Evolutionary conservation across 2,329 filamentous ascomycete genomes (phyloP), one percentile per base, ranked within the genome.

Genomic region (Delphinella strobiligena): DNA sequence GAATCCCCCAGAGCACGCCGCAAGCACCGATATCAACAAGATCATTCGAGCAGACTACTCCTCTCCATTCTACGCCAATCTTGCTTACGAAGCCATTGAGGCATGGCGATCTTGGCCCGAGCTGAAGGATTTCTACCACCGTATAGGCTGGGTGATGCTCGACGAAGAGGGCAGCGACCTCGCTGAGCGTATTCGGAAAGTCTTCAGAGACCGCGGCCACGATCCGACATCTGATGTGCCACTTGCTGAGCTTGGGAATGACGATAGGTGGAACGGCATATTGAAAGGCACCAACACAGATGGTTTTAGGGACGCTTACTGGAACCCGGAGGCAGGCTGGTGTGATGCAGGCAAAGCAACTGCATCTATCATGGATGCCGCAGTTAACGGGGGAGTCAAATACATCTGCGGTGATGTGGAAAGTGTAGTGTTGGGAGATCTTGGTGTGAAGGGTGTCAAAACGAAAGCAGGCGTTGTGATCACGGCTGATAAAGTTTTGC

Each of bases 111-210:
- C 39, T n/a, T 51, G 46, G 47, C 46, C 52, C 1, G 48, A 53
- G 32, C 43, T 58, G 8, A 46, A 50, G 32, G 34, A 44, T 2
- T 69, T 66, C 40, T 80, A 77, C 51, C 71, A 79, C 51, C 66
- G 72, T 50, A 73, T 68, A 0, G 76, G 77, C 0, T 72, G 78
- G 59, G 67, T 75, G 40, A 73, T 64, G 60, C 68, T 74, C 50
- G 71, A 66, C 46, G 62, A 69, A 32, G 63, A 60, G 24, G 60
- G 51, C 9, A 61, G 63, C 41, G 61, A 67, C 34, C 63, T 73
- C 42, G 67, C 67, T 2, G 59, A 64, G 29, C 59, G 68, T 0
- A 74, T 79, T 30, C 60, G 71, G 10, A 54, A 65, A 44, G 74
- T 76, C 41, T 74, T 77, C 51, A 58, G 61, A 43, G 56, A 60